Evolutionary conservation across 148 eudicot species (phyloP), one percentile per base, ranked within the genome.

Genomic region (Salicornia ramosissima): DNA sequence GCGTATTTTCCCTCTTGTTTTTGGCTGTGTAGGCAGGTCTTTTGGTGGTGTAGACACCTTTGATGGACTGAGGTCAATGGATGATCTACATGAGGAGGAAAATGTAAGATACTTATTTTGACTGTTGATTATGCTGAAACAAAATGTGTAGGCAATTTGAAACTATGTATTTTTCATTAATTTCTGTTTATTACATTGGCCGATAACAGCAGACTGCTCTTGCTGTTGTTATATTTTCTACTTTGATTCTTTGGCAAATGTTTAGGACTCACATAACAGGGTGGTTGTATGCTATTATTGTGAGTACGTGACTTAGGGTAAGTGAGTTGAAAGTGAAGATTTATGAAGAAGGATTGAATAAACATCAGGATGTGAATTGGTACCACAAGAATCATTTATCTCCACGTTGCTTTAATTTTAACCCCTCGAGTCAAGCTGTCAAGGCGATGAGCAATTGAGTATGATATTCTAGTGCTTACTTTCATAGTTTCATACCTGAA

Each of bases 51-150:
- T 80, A 49, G 78, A 70, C 70, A 61, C 75, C 28, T 71, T 58
- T 42, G 68, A 65, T 36, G 66, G 69, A 24, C 75, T 61, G 61
- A 59, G 74, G 68, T 77, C 69, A 45, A 45, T 19, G 59, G 76
- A 61, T 30, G 80, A 75, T 24, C 53, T 69, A 65, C 45, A 50
- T 2, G 87, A 76, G 75, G 86, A 82, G 46, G 90, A 81, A 76
- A 82, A 85, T 81, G 98, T 92, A 79, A 83, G 96, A 46, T 54
- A 12, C 56, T 52, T 18, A 30, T 65, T 22, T 40, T 12, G 30
- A 26, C 28, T 62, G 15, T n/a, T 63, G 29, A 12, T 40, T 40
- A 40, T 40, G 30, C 14, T 63, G 67, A 22, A 39, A 16, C 15
- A 10, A 10, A 11, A 33, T 15, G 47, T 6, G 21, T 30, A 47